A percentile compares a stretch with the other conserved stretches of the same genome.
These are phyloP conservation scores for Trichoderma breve DNA, from an alignment of 2,329 filamentous ascomycete species.

Conservation along the genomic window DNA sequence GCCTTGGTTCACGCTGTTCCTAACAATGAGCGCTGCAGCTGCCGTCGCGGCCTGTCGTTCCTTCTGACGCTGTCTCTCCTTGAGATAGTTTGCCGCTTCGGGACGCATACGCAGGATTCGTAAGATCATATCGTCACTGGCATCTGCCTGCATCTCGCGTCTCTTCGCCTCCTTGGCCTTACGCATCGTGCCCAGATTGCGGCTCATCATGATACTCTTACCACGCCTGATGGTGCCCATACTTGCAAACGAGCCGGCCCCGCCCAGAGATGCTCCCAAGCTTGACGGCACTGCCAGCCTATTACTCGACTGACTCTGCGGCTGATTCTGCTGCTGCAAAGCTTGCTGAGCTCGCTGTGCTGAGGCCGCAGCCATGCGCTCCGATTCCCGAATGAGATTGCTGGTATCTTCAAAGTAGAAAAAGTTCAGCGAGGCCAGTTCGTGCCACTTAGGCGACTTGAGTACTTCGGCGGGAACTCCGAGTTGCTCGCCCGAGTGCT, in stretches of 20 bases:
- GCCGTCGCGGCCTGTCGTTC: conserved; percentile 87
- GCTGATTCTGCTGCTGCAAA: conserved; percentile 48
- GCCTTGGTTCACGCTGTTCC: conserved; percentile 72
- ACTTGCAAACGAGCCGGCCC: conserved; percentile 54
- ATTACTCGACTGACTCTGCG: conserved; percentile 51
- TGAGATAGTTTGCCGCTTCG: conserved; percentile 82
- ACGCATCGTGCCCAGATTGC: conserved; percentile 94
- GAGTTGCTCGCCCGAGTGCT: conserved; percentile 73
- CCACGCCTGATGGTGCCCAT: conserved; percentile 65
- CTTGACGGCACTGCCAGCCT: conserved; percentile 66
- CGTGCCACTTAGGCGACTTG: conserved; percentile 97
- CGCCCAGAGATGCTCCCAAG: conserved; percentile 37
- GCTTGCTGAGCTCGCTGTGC: conserved; percentile 73
- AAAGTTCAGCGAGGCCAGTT: conserved; percentile 93
- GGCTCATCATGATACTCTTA: conserved; percentile 87
- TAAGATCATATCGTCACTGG: conserved; percentile 96
- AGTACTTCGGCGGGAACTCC: conserved; percentile 89
- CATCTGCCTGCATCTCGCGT: conserved; percentile 92
- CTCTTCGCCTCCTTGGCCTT: conserved; percentile 95
- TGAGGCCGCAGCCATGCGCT: conserved; percentile 89
- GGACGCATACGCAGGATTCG: conserved; percentile 92
- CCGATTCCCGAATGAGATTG: conserved; percentile 88
- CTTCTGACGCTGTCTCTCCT: conserved; percentile 88
- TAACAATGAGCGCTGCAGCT: conserved; percentile 90
- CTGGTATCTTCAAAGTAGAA: conserved; percentile 96